These are phyloP conservation scores for Cerrena zonata DNA, from an alignment of 1,284 basidiomycete species.

Conservation along the genomic window DNA sequence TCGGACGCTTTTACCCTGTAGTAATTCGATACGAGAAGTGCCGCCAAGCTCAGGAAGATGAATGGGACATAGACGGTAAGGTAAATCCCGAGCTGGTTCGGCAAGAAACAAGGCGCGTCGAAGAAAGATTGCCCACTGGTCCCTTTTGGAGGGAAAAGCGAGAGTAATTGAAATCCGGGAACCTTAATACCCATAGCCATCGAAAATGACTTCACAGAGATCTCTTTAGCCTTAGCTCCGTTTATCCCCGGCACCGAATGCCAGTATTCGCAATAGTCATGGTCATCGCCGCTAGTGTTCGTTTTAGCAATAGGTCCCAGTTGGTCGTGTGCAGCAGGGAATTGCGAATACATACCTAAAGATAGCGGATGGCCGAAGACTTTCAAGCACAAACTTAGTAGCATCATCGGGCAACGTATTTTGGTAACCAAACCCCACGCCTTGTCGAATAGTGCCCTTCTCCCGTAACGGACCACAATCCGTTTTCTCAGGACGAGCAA, in stretches of 20 bases:
- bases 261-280: constrained; percentile 58
- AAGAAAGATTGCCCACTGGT: constrained; percentile 28
- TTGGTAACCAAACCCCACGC: constrained; percentile 57
- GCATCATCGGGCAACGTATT: constrained; percentile 50
- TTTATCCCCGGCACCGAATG: constrained; percentile 32
- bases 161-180: constrained; percentile 63
- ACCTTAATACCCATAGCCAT: constrained; percentile 51
- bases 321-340: no score
- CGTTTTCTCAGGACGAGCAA: constrained; percentile 45
- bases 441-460: constrained; percentile 44
- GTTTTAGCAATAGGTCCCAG: no score
- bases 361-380: constrained; percentile 42
- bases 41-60: constrained; percentile 30
- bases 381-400: constrained; percentile 46
- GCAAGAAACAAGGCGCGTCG: constrained; percentile 51
- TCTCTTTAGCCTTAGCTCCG: constrained; percentile 38
- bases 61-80: constrained; percentile 45
- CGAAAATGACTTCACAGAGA: constrained; percentile 57
- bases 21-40: constrained; percentile 23
- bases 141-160: constrained; percentile 37
- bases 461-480: constrained; percentile 54
- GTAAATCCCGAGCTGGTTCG: constrained; percentile 54
- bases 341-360: constrained; percentile 37
- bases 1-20: constrained; percentile 16
- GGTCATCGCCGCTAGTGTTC: constrained; percentile 54